Conservation (phyloP, 2,329 filamentous ascomycete species). For the Colletotrichum lini region DNA sequence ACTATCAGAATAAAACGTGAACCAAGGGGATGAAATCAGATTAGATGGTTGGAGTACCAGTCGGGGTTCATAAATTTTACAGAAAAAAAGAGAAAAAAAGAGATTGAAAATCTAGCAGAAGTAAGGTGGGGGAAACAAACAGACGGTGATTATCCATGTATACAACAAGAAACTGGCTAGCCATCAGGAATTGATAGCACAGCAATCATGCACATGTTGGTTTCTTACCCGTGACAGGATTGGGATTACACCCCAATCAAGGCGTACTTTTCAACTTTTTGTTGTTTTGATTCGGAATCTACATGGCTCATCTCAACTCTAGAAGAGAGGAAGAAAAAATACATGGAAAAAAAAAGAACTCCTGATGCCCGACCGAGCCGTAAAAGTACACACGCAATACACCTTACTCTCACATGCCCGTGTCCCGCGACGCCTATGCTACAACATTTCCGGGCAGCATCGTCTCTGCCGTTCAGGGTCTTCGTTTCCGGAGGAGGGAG, state of each 20-base stretch:
- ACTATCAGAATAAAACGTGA: background rate
- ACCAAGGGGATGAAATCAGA: slow-evolving; percentile 1
- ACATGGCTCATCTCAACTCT: slow-evolving; percentile 16
- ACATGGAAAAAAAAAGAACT: background rate
- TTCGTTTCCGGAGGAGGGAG: background rate
- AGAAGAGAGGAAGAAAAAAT: too few relatives aligned
- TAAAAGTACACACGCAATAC: slow-evolving; percentile 14
- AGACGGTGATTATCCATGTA: background rate
- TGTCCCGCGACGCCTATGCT: slow-evolving; percentile 7
- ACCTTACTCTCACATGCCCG: background rate
- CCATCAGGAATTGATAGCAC: background rate
- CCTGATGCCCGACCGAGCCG: slow-evolving; percentile 1
- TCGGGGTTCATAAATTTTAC: too few relatives aligned
- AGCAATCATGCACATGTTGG: background rate
- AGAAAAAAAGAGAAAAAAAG: slow-evolving; percentile 12
- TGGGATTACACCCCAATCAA: background rate
- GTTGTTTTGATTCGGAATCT: background rate
- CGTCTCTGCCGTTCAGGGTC: background rate
- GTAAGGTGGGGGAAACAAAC: background rate
- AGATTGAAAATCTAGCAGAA: background rate
- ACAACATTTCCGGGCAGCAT: slow-evolving; percentile 5
- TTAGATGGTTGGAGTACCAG: background rate
- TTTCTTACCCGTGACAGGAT: background rate
- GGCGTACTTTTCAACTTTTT: background rate
- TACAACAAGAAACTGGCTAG: background rate